A percentile compares a stretch with the other conserved stretches of the same genome.
phyloP scores from a whole-genome alignment of 345 rosid species.

The Brassica juncea region DNA sequence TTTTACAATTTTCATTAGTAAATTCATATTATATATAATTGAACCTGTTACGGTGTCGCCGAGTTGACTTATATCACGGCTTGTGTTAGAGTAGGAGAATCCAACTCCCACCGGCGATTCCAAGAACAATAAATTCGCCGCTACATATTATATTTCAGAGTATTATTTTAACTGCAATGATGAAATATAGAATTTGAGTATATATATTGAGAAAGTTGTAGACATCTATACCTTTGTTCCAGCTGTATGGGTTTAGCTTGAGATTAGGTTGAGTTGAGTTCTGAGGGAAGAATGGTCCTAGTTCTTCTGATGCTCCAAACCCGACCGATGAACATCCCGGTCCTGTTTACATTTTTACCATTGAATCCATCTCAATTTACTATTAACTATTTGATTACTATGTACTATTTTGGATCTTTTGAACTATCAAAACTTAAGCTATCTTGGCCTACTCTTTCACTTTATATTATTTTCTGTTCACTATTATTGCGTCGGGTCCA shows the following conservation, averaged over 20 bases:
- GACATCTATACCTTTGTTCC: slow-evolving; percentile 63
- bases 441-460: slow-evolving; percentile 5
- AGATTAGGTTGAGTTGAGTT: slow-evolving; percentile 47
- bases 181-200: background rate
- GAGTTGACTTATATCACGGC: slow-evolving; percentile 46
- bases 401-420: background rate
- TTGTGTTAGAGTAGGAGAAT: slow-evolving; percentile 61
- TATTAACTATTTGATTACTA: background rate
- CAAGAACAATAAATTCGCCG: slow-evolving; percentile 63
- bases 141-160: slow-evolving; percentile 35
- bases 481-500: slow-evolving; percentile 32
- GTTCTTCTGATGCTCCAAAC: slow-evolving; percentile 73
- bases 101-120: slow-evolving; percentile 75
- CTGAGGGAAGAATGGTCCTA: slow-evolving; percentile 79
- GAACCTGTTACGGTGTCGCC: slow-evolving; percentile 63
- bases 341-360: slow-evolving; percentile 44
- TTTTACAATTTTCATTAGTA: background rate
- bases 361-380: background rate
- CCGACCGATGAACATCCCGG: slow-evolving; percentile 87
- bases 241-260: slow-evolving; percentile 58
- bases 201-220: background rate
- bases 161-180: background rate
- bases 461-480: background rate
- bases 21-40: background rate
- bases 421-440: slow-evolving; percentile 19